phyloP scores from a whole-genome alignment of 2,329 filamentous ascomycete genomes.

The Penicillium sp. region DNA sequence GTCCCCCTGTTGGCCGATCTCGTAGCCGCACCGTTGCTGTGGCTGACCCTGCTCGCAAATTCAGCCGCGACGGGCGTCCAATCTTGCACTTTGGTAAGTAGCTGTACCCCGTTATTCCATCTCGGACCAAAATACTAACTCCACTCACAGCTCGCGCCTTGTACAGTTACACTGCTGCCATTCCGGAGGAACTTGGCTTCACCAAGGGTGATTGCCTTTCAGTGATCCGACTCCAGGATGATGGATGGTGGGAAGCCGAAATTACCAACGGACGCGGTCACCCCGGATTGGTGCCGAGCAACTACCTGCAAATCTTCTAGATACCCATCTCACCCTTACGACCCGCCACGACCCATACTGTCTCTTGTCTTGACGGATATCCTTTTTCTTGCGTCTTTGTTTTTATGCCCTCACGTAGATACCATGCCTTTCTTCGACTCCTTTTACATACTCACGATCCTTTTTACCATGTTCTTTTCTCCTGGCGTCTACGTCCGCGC shows the following conservation, averaged over 20 bases:
- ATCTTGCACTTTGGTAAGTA: slow-evolving; percentile 90
- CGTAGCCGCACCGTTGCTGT: slow-evolving; percentile 85
- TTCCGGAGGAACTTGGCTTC: slow-evolving; percentile 92
- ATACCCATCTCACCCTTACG: slow-evolving; percentile 21
- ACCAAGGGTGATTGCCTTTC: slow-evolving; percentile 88
- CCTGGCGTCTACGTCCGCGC: slow-evolving; percentile 7
- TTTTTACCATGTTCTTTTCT: slow-evolving; percentile 9
- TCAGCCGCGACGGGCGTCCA: slow-evolving; percentile 78
- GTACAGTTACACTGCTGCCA: slow-evolving; percentile 92
- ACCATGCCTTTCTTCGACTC: slow-evolving; percentile 16
- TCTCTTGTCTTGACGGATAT: slow-evolving; percentile 19
- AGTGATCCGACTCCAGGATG: slow-evolving; percentile 86
- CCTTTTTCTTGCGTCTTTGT: slow-evolving; percentile 9
- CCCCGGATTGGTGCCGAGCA: slow-evolving; percentile 63
- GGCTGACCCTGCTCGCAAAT: slow-evolving; percentile 64
- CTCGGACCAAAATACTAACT: slow-evolving; percentile 13
- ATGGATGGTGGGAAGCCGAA: slow-evolving; percentile 99
- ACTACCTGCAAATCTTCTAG: slow-evolving; percentile 62
- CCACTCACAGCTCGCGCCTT: slow-evolving; percentile 71
- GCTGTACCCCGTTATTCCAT: slow-evolving; percentile 19
- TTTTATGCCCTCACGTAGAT: slow-evolving; percentile 20
- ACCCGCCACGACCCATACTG: slow-evolving; percentile 24
- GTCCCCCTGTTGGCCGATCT: slow-evolving; percentile 51
- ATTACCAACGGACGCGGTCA: slow-evolving; percentile 59
- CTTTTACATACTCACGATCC: slow-evolving; percentile 22